Evolutionary conservation across 2,329 filamentous ascomycete species (phyloP).

Genomic region (Mycosphaerella sp.): DNA sequence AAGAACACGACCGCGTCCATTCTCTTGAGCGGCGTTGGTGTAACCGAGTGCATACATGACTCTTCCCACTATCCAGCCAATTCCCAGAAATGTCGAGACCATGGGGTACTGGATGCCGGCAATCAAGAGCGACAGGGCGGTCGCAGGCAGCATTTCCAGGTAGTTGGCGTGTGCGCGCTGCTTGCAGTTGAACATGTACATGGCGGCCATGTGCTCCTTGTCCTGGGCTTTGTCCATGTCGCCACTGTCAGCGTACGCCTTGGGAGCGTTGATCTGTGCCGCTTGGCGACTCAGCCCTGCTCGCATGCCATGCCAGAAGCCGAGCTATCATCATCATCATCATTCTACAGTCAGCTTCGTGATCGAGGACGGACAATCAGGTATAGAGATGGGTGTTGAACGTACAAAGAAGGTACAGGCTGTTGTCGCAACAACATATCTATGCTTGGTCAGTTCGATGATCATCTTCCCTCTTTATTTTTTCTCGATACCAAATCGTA

Average conservation of each 20-base stretch:
- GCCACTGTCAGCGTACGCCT: slow-evolving; percentile 51
- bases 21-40: slow-evolving; percentile 34
- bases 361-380: neutral
- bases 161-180: slow-evolving; percentile 52
- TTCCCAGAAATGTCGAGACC: slow-evolving; percentile 42
- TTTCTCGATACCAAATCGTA: slow-evolving; percentile 25
- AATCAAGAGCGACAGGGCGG: slow-evolving; percentile 48
- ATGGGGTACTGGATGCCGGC: slow-evolving; percentile 50
- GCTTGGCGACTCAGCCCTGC: slow-evolving; percentile 44
- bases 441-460: slow-evolving; percentile 25
- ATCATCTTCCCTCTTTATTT: slow-evolving; percentile 1
- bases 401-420: slow-evolving; percentile 47
- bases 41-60: slow-evolving; percentile 45
- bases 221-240: slow-evolving; percentile 43
- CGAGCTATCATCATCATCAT: slow-evolving; percentile 31
- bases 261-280: slow-evolving; percentile 52
- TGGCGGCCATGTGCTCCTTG: slow-evolving; percentile 37
- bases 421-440: slow-evolving; percentile 51
- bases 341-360: neutral
- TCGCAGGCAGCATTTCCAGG: slow-evolving; percentile 51
- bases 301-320: slow-evolving; percentile 46
- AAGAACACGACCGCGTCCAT: slow-evolving; percentile 39
- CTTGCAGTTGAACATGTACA: slow-evolving; percentile 46
- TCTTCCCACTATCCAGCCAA: slow-evolving; percentile 47
- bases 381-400: neutral